phyloP scores from a whole-genome alignment of 305 asterid genomes.

The Rubia peregrina region DNA sequence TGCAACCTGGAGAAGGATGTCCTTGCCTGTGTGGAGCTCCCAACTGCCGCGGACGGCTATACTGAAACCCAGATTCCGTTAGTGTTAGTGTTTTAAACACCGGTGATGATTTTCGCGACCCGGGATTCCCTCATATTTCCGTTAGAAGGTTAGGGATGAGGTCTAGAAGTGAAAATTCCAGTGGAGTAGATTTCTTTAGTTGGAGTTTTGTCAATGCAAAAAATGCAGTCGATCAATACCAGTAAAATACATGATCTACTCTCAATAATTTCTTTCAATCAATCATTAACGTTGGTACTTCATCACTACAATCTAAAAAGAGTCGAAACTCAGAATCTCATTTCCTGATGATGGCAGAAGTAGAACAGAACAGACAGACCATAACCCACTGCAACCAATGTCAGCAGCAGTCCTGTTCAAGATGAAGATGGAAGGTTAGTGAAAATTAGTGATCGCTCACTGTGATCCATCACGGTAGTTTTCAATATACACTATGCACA shows the following conservation, averaged over 20 bases:
- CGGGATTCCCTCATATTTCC: neutral
- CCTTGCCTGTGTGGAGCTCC: slow-evolving; percentile 84
- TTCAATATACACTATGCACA: no score
- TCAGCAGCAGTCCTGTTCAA: slow-evolving; percentile 40
- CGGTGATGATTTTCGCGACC: neutral
- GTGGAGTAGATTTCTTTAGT: neutral
- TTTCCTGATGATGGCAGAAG: slow-evolving; percentile 34
- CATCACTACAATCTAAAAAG: neutral
- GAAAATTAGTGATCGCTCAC: no score
- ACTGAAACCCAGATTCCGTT: slow-evolving; percentile 18
- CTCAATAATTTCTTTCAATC: neutral
- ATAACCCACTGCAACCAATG: slow-evolving; percentile 44
- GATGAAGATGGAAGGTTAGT: neutral
- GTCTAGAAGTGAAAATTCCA: neutral
- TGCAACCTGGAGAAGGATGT: slow-evolving; percentile 55
- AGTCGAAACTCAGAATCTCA: slow-evolving; percentile 26
- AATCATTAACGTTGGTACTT: neutral
- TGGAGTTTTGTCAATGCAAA: slow-evolving; percentile 1
- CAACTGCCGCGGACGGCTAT: slow-evolving; percentile 84
- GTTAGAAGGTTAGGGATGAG: slow-evolving; percentile 1
- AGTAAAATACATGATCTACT: neutral
- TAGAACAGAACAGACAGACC: slow-evolving; percentile 48
- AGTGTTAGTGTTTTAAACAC: neutral
- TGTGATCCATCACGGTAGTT: no score
- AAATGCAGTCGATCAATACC: neutral